Percentiles rank a stretch among this genome's conserved stretches.
Evolutionary conservation across 164 flowering plant genomes (phyloP).

Genomic region (Nymphaea colorata): DNA sequence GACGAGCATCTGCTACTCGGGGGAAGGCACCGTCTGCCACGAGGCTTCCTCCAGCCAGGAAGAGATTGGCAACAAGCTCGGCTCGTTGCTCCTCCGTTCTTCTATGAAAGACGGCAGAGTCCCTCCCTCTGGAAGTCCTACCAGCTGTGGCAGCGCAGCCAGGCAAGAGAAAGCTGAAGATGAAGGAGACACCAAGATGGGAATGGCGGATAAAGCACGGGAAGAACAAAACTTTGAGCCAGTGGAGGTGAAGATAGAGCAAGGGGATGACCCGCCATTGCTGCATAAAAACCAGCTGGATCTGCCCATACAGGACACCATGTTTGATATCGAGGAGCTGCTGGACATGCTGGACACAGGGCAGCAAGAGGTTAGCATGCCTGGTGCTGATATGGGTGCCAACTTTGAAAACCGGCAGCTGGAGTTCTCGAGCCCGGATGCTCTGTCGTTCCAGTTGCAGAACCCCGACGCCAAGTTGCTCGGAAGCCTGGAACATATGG

Average conservation of each 20-base stretch:
- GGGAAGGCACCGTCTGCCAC: not conserved
- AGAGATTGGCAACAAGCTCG: constrained; percentile 7
- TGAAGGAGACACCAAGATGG: not conserved
- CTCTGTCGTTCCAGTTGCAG: constrained; percentile 22
- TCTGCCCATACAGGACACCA: constrained; percentile 21
- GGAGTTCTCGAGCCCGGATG: constrained; percentile 8
- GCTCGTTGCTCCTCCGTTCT: not conserved
- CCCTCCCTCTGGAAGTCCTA: not conserved
- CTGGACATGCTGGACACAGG: constrained; percentile 12
- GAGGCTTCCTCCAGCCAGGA: constrained; percentile 2
- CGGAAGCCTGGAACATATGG: constrained; percentile 30
- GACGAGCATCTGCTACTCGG: not conserved
- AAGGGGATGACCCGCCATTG: not conserved
- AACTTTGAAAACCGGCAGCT: not conserved
- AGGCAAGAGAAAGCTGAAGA: not conserved
- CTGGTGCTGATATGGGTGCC: too few species aligned
- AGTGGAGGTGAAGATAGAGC: not conserved
- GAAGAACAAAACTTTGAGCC: not conserved
- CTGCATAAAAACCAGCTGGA: not conserved
- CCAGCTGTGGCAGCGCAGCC: not conserved
- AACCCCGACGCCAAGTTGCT: constrained; percentile 30
- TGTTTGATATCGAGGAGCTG: constrained; percentile 43
- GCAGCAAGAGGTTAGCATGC: not conserved
- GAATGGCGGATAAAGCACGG: not conserved
- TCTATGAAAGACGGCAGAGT: not conserved